Percentiles rank a stretch among this genome's conserved stretches.
phyloP scores from a whole-genome alignment of 768 basidiomycete genomes.

The Termitomyces bulborhizus region DNA sequence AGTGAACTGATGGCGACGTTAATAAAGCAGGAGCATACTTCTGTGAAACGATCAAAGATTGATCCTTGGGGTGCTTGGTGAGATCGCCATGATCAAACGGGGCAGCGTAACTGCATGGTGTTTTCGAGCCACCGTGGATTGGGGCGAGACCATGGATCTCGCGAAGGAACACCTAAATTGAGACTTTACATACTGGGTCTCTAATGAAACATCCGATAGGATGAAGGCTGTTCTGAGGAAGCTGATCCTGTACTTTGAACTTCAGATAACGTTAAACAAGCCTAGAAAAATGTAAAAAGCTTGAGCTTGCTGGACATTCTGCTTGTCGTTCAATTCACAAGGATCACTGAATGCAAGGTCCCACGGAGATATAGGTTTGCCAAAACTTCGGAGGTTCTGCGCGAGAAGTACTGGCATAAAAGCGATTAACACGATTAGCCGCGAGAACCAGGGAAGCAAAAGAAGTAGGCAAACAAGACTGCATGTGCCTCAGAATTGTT shows the following conservation, averaged over 20 bases:
- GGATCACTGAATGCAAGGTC: neutral
- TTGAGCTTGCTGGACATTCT: neutral
- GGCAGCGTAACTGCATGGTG: neutral
- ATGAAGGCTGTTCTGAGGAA: neutral
- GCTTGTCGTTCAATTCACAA: neutral
- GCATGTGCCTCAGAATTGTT: no score
- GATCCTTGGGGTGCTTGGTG: neutral
- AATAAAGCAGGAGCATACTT: neutral
- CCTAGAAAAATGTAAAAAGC: neutral
- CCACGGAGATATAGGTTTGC: no score
- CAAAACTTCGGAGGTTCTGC: neutral
- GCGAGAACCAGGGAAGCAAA: no score
- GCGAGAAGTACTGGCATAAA: no score
- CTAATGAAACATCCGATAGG: conserved; percentile 1
- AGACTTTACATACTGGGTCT: neutral
- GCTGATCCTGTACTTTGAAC: neutral
- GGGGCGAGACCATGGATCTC: neutral
- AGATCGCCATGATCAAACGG: neutral
- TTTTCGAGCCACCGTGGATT: neutral
- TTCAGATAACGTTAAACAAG: neutral
- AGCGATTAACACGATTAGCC: no score
- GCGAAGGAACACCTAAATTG: neutral
- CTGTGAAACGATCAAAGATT: neutral
- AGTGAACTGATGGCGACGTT: neutral
- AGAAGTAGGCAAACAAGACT: no score